These are phyloP conservation scores for Hyaloscypha variabilis DNA, from an alignment of 495 filamentous ascomycete genomes.

Conservation along the genomic window DNA sequence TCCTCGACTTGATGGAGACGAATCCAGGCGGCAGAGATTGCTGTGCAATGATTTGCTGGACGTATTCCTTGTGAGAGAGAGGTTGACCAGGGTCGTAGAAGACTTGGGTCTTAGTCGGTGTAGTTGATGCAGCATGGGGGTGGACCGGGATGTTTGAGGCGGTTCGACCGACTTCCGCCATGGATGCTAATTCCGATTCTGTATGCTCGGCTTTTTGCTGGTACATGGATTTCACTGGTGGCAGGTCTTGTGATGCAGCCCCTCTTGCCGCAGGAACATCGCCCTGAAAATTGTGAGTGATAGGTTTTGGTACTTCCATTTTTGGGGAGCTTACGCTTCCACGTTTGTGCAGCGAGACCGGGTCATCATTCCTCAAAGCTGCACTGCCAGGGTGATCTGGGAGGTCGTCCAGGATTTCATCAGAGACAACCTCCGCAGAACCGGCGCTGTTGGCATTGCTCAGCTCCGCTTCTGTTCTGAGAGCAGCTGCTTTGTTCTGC, in stretches of 20 bases:
- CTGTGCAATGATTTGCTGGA: slow-evolving; percentile 56
- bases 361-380: slow-evolving; percentile 16
- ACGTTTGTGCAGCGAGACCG: slow-evolving; percentile 25
- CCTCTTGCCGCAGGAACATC: background rate
- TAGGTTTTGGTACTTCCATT: slow-evolving; percentile 11
- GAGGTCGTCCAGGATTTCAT: background rate
- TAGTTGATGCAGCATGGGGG: background rate
- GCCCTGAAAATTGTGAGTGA: slow-evolving; percentile 10
- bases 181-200: slow-evolving; percentile 17
- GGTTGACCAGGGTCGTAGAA: slow-evolving; percentile 37
- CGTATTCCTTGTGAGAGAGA: slow-evolving; percentile 65
- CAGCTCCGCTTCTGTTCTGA: slow-evolving; percentile 11
- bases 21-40: slow-evolving; percentile 71
- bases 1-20: slow-evolving; percentile 53
- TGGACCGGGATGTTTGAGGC: background rate
- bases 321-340: slow-evolving; percentile 5
- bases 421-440: background rate
- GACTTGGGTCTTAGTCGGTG: background rate
- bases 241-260: background rate
- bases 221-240: background rate
- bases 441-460: slow-evolving; percentile 6
- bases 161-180: slow-evolving; percentile 12
- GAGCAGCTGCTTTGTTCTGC: slow-evolving; percentile 7
- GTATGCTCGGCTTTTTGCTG: slow-evolving; percentile 10
- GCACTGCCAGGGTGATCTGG: slow-evolving; percentile 5